Evolutionary conservation across 2,329 filamentous ascomycete genomes (phyloP).

Genomic region (Fusarium coicis): DNA sequence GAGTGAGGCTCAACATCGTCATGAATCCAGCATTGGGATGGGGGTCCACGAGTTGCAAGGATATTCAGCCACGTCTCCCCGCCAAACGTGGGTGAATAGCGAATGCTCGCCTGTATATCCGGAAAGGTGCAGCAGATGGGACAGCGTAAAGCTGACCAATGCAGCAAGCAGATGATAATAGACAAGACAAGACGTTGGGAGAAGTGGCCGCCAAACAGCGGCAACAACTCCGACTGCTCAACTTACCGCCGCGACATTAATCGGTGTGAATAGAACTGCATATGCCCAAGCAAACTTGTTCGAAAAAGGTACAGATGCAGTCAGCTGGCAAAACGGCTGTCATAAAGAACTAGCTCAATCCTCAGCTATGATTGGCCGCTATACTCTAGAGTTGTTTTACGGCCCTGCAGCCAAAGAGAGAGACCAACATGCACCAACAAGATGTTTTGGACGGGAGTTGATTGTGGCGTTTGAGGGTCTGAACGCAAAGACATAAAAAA

Average conservation of each 20-base stretch:
- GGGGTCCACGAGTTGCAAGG: slow-evolving; percentile 22
- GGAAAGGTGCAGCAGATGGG: not conserved
- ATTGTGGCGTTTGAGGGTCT: slow-evolving; percentile 24
- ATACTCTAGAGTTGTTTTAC: slow-evolving; percentile 3
- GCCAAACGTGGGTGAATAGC: slow-evolving; percentile 9
- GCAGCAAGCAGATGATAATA: not conserved
- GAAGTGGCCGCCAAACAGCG: not conserved
- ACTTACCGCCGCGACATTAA: slow-evolving; percentile 5
- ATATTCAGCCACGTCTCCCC: slow-evolving; percentile 12
- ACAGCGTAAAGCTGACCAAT: slow-evolving; percentile 5
- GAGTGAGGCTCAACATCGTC: slow-evolving; percentile 28
- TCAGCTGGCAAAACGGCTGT: not conserved
- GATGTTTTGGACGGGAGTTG: slow-evolving; percentile 9
- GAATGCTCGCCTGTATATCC: slow-evolving; percentile 13
- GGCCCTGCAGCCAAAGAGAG: slow-evolving; percentile 6
- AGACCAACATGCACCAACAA: slow-evolving; percentile 6
- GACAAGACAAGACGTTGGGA: not conserved
- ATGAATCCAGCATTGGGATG: slow-evolving; percentile 23
- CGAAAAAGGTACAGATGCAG: not conserved
- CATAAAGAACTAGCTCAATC: not conserved
- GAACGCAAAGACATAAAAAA: slow-evolving; percentile 13
- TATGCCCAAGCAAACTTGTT: slow-evolving; percentile 7
- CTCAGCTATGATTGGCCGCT: slow-evolving; percentile 3
- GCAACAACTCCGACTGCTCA: not conserved
- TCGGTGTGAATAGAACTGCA: slow-evolving; percentile 13